Evolutionary conservation across 192 early-diverging fungal genomes (phyloP), one percentile per base, ranked within the genome.

Genomic region (Coemansia sp.): DNA sequence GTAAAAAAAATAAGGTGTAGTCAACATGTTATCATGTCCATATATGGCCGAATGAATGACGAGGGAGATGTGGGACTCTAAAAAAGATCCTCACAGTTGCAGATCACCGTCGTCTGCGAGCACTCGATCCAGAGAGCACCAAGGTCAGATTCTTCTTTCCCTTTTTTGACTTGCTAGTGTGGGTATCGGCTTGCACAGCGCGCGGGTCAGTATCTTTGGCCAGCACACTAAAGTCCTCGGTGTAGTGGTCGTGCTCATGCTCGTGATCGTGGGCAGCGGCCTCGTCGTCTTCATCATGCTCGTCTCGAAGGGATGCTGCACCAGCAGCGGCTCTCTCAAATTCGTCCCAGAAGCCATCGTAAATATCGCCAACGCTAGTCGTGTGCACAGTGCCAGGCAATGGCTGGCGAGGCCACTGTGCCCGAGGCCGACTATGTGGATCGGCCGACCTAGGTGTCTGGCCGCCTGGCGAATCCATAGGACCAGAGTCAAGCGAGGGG

Each of bases 321-420:
- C 19, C 59, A 33, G 38, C 37, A 33, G 38, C 59, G 19, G 75
- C 69, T 26, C 72, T 61, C 47, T 82, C 80, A 63, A 82, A 77
- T 39, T 77, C 69, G 11, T 74, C 75, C 80, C 80, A 82, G 30
- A 82, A 19, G 3, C 59, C 66, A 6, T 46, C 63, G 58, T 75
- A 61, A 3, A 62, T 21, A 17, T 10, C 14, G 61, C 55, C 39
- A 16, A 40, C 32, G 14, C 59, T 47, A 17, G 49, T 33, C 2
- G 33, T 38, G 4, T 35, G 23, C 50, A 21, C 4, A 8, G 62
- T 6, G 47, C 23, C 57, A 14, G 71, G 59, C 47, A 66, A 39
- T 4, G 75, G 66, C 35, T 77, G 59, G 19, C 80, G 68, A 6
- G 80, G 80, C 80, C 80, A 82, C 66, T 69, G 33, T 1, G 58